Evolutionary conservation across 2,329 filamentous ascomycete genomes (phyloP).

Genomic region (Penicillium sp.): DNA sequence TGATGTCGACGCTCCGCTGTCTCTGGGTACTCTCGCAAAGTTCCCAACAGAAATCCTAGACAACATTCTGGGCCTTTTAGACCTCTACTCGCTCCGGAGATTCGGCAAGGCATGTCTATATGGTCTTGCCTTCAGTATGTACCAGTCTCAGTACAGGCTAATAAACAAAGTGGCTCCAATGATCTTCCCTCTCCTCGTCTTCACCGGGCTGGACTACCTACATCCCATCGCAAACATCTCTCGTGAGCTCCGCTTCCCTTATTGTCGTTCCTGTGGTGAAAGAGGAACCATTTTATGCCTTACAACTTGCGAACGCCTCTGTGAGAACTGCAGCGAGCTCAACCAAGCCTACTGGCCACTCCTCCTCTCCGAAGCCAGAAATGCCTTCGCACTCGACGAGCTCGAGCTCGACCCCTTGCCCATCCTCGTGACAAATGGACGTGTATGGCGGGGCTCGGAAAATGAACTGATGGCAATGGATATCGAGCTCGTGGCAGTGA

Average conservation of each 20-base stretch:
- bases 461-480: not conserved
- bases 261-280: conserved; percentile 15
- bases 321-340: conserved; percentile 8
- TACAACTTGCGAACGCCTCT: conserved; percentile 15
- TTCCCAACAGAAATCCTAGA: conserved; percentile 8
- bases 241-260: conserved; percentile 7
- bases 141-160: not conserved
- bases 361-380: not conserved
- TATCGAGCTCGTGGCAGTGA: not conserved
- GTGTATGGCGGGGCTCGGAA: not conserved
- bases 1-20: not conserved
- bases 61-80: conserved; percentile 3
- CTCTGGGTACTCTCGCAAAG: not conserved
- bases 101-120: conserved; percentile 4
- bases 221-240: conserved; percentile 2
- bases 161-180: not conserved
- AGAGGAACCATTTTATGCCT: conserved; percentile 9
- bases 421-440: not conserved
- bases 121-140: not conserved
- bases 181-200: not conserved
- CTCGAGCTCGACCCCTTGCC: not conserved
- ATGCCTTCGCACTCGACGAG: not conserved
- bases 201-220: not conserved
- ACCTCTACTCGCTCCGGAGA: not conserved
- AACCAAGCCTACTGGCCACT: conserved; percentile 13